These are phyloP conservation scores for Trichoderma asperelloides DNA, from an alignment of 495 filamentous ascomycete species.

Conservation along the genomic window DNA sequence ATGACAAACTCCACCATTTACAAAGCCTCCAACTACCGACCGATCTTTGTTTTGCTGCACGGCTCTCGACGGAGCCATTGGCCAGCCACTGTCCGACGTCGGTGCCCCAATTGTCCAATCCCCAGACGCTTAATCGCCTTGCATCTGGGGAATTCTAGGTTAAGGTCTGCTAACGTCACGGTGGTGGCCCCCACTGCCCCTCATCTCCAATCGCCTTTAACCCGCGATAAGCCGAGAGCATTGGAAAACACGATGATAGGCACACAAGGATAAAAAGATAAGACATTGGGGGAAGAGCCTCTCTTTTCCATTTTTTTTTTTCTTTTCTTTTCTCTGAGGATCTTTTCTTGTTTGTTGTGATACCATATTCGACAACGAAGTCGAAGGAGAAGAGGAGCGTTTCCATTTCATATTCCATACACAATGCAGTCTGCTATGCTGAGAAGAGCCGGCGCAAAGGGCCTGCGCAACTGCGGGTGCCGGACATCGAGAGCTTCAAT, in stretches of 20 bases:
- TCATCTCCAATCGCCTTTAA: constrained; percentile 5
- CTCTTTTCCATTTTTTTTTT: not conserved
- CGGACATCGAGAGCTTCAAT: constrained; percentile 14
- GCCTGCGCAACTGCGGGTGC: constrained; percentile 11
- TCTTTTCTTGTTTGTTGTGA: not conserved
- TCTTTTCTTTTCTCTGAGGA: not conserved
- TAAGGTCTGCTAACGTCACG: not conserved
- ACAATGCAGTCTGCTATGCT: constrained; percentile 7
- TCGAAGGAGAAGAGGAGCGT: not conserved
- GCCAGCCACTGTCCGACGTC: not conserved
- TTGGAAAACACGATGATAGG: not conserved
- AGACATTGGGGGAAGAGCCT: not conserved
- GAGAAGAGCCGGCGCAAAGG: not conserved
- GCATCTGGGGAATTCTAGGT: not conserved
- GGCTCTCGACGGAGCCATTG: not conserved
- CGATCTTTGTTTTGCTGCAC: not conserved
- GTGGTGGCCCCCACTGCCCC: constrained; percentile 1
- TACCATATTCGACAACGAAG: not conserved
- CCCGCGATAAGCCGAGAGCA: constrained; percentile 8
- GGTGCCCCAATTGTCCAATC: not conserved
- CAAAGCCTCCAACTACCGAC: too few species aligned
- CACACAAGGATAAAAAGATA: not conserved
- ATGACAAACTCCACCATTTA: too few species aligned
- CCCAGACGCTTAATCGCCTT: not conserved
- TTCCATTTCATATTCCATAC: not conserved